These are phyloP conservation scores for Monilinia fructicola DNA, from an alignment of 2,329 filamentous ascomycete genomes.

Conservation along the genomic window DNA sequence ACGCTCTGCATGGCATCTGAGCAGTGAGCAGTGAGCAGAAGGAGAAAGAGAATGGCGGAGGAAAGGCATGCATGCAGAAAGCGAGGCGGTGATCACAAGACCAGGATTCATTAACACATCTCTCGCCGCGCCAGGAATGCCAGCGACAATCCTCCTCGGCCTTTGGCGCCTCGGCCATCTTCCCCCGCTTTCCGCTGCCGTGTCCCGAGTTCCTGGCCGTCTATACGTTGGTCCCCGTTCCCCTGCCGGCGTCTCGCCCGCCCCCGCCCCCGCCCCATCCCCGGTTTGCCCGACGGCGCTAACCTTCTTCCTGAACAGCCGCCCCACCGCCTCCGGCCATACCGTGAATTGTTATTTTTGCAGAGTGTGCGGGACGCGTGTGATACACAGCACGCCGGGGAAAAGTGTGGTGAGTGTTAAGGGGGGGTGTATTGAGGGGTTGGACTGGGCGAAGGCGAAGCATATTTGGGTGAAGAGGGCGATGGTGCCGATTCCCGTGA, in stretches of 20 bases:
- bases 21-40: too few species aligned
- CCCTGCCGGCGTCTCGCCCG: too few species aligned
- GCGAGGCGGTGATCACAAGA: too few species aligned
- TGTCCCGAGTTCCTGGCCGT: slow-evolving; percentile 3
- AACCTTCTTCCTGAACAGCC: slow-evolving; percentile 42
- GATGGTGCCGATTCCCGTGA: slow-evolving; percentile 62
- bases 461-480: slow-evolving; percentile 50
- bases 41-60: background rate
- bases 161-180: slow-evolving; percentile 21
- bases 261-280: too few species aligned
- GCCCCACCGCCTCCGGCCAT: slow-evolving; percentile 57
- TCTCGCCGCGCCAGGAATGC: slow-evolving; percentile 19
- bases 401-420: slow-evolving; percentile 65
- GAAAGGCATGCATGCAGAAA: background rate
- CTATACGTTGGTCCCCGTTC: slow-evolving; percentile 12
- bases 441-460: slow-evolving; percentile 60
- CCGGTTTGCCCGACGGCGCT: too few species aligned
- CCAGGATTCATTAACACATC: background rate
- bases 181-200: slow-evolving; percentile 14
- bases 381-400: slow-evolving; percentile 61
- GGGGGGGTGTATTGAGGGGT: slow-evolving; percentile 63
- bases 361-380: slow-evolving; percentile 61
- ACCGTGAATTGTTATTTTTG: slow-evolving; percentile 66
- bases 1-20: too few species aligned
- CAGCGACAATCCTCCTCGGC: slow-evolving; percentile 18